Conservation (phyloP, 2,329 filamentous ascomycete species). For the Aspergillus fischeri region DNA sequence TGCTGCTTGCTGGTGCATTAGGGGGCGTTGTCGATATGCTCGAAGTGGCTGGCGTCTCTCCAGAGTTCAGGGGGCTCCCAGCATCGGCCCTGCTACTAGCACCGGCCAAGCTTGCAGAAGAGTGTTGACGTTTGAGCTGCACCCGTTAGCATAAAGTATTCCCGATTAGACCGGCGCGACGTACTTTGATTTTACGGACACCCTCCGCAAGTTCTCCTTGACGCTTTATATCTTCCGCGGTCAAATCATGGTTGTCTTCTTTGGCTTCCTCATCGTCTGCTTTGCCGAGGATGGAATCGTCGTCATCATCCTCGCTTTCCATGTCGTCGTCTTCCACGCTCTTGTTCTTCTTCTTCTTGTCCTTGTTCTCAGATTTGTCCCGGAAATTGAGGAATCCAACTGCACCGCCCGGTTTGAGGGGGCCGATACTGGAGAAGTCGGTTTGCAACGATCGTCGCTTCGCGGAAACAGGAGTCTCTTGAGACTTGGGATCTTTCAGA, state of each 20-base stretch:
- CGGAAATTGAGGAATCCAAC: slow-evolving; percentile 88
- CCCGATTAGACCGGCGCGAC: neutral
- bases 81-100: slow-evolving; percentile 28
- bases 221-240: slow-evolving; percentile 57
- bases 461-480: slow-evolving; percentile 53
- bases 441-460: slow-evolving; percentile 79
- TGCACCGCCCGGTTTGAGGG: slow-evolving; percentile 79
- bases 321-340: slow-evolving; percentile 57
- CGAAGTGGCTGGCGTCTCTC: slow-evolving; percentile 30
- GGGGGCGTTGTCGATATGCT: slow-evolving; percentile 37
- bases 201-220: slow-evolving; percentile 61
- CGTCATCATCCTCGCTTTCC: slow-evolving; percentile 72
- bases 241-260: slow-evolving; percentile 46
- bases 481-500: slow-evolving; percentile 62
- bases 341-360: slow-evolving; percentile 64
- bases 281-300: slow-evolving; percentile 59
- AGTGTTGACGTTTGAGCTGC: slow-evolving; percentile 64
- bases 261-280: slow-evolving; percentile 57
- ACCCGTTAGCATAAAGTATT: slow-evolving; percentile 7
- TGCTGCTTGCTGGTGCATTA: slow-evolving; percentile 15
- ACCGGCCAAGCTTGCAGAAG: slow-evolving; percentile 51
- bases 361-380: slow-evolving; percentile 54
- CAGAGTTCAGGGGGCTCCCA: slow-evolving; percentile 36
- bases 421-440: slow-evolving; percentile 79
- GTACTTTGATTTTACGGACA: slow-evolving; percentile 62